These are phyloP conservation scores for Ettlia oleoabundans DNA, from an alignment of 139 green algal genomes.

Conservation along the genomic window DNA sequence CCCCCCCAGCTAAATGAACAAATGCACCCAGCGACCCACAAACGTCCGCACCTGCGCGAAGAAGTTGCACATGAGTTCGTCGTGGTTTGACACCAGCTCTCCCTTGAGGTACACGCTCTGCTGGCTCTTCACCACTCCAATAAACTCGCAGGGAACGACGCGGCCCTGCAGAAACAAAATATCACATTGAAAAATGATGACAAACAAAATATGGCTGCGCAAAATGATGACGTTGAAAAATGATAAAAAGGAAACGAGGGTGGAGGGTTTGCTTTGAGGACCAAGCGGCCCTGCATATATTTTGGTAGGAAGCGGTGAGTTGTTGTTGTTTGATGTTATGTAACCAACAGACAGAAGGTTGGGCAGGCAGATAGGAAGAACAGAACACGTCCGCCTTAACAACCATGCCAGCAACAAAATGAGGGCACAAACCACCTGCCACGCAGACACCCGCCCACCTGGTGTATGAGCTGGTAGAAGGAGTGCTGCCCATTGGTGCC, in stretches of 20 bases:
- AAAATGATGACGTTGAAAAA: too few species aligned
- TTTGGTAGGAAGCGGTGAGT: neutral
- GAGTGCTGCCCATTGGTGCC: constrained; percentile 99
- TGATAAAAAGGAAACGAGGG: too few species aligned
- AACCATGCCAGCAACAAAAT: too few species aligned
- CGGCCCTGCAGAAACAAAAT: constrained; percentile 62
- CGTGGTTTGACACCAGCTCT: constrained; percentile 98
- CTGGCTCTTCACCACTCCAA: constrained; percentile 96
- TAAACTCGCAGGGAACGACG: constrained; percentile 98
- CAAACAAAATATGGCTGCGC: too few species aligned
- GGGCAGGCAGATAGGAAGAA: too few species aligned
- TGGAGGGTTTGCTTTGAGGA: too few species aligned
- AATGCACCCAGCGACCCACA: neutral
- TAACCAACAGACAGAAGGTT: too few species aligned
- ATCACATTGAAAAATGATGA: neutral
- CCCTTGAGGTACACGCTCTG: constrained; percentile 88
- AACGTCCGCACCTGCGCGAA: constrained; percentile 73
- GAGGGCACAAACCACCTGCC: too few species aligned
- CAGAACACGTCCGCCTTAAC: neutral
- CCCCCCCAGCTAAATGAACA: neutral
- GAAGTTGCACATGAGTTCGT: constrained; percentile 99
- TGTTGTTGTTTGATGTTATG: neutral
- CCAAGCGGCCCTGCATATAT: neutral
- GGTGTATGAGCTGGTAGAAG: constrained; percentile 95
- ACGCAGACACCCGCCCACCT: constrained; percentile 17